Evolutionary conservation across 2,329 filamentous ascomycete species (phyloP).

Genomic region (Beauveria asiatica): DNA sequence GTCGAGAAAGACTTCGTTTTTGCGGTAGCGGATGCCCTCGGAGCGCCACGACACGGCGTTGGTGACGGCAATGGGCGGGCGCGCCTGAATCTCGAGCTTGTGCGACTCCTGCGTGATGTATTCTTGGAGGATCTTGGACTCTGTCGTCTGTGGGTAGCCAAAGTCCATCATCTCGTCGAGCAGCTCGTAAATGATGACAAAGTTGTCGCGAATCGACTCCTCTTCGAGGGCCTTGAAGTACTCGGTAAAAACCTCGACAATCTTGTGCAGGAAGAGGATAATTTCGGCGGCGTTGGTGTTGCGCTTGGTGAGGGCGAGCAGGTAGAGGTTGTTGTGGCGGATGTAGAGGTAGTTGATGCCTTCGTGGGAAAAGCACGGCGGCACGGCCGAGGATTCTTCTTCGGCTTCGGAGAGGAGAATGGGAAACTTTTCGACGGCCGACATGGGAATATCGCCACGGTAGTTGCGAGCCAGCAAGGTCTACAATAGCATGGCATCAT

Average conservation of each 20-base stretch:
- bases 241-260: conserved; percentile 98
- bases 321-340: conserved; percentile 96
- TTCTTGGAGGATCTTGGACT: conserved; percentile 97
- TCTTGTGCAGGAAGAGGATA: conserved; percentile 92
- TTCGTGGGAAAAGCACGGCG: conserved; percentile 96
- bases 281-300: conserved; percentile 99
- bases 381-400: conserved; percentile 96
- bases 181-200: conserved; percentile 97
- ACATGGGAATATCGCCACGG: conserved; percentile 97
- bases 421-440: conserved; percentile 95
- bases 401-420: conserved; percentile 93
- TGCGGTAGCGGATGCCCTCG: conserved; percentile 95
- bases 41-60: conserved; percentile 98
- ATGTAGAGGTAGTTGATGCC: conserved; percentile 99
- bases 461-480: conserved; percentile 98
- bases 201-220: conserved; percentile 98
- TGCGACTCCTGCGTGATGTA: conserved; percentile 99
- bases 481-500: conserved; percentile 37
- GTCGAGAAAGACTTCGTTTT: conserved; percentile 98
- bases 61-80: conserved; percentile 93
- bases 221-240: conserved; percentile 99
- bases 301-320: conserved; percentile 93
- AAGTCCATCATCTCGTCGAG: conserved; percentile 99
- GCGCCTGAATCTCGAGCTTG: conserved; percentile 92
- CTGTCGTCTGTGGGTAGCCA: conserved; percentile 96